Base-by-base conservation (phyloP, 208 protist genomes). In the Kentomonas sorsogonicus region DNA sequence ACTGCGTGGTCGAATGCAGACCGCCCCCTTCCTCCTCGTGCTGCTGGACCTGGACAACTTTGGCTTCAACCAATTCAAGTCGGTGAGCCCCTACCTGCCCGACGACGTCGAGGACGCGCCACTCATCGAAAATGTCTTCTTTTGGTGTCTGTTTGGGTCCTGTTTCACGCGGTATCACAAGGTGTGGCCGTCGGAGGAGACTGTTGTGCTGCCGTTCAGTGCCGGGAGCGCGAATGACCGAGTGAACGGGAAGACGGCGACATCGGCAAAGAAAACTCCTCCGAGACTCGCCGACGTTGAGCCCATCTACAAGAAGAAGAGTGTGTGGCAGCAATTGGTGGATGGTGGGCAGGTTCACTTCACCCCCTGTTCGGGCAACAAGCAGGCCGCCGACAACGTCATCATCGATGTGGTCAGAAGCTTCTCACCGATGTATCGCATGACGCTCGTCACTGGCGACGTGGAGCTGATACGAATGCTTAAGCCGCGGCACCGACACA, bases 21-120 rank as follows among this genome's bases (percentile, higher is more conserved):
- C 20, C n/a, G 22, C 23, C 4, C 52, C 43, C 4, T 51, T 72
- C 6, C 63, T 91, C 9, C 66, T 94, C 1, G 69, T 94, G 7
- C 62, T 94, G 16, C 54, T 94, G n/a, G 87, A 94, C 47, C 62
- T 94, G 43, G 87, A 94, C 38, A 94, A 94, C 63, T 94, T 82
- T 57, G 87, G 87, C 31, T 94, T 89, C 53, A 88, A 89, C 53
- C 87, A 94, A 34, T 89, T 94, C 66, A 88, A 88, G 62, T 80
- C 79, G 0, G 62, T 81, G 2, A 70, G 74, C 1, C 75, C 78
- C 11, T 3, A 29, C 23, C 36, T 26, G 45, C 2, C 9, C 1
- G 33, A 16, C 6, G 13, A 1, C 11, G 26, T 29, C 18, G 1
- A 16, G 9, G 51, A 51, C 5, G 60, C 77, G 25, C 58, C 81